Conservation (phyloP, 495 filamentous ascomycete species). For the Delitschia confertaspora region DNA sequence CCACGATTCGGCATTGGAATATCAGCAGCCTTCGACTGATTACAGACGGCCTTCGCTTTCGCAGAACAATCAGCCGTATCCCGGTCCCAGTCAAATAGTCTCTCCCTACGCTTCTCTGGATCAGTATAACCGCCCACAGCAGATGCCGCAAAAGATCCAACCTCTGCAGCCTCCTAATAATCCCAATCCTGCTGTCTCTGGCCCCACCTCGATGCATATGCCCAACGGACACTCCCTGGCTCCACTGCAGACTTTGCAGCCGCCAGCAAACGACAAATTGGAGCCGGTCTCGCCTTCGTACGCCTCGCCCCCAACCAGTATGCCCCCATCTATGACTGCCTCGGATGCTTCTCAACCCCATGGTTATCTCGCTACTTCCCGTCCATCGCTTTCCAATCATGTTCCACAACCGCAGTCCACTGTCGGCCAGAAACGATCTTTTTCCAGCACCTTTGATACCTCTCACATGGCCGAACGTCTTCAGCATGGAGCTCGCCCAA, state of each 20-base stretch:
- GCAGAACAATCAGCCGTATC: constrained; percentile 23
- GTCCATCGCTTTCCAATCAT: constrained; percentile 8
- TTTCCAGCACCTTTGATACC: constrained; percentile 28
- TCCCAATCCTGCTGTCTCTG: constrained; percentile 14
- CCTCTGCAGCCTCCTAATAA: constrained; percentile 28
- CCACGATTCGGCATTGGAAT: constrained; percentile 28
- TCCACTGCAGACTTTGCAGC: constrained; percentile 28
- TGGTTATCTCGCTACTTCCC: constrained; percentile 9
- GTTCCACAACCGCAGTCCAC: constrained; percentile 8
- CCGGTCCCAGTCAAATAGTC: constrained; percentile 16
- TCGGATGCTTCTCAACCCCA: constrained; percentile 18
- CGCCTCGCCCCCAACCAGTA: constrained; percentile 16
- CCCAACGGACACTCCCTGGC: constrained; percentile 25
- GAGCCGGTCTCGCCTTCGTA: constrained; percentile 27
- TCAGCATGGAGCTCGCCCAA: constrained; percentile 31
- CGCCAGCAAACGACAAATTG: constrained; percentile 17
- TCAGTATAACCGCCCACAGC: constrained; percentile 21
- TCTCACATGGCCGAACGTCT: constrained; percentile 30
- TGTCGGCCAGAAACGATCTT: constrained; percentile 30
- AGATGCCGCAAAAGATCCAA: constrained; percentile 17
- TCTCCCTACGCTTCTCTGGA: constrained; percentile 16
- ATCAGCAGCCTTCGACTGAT: constrained; percentile 18
- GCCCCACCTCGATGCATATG: constrained; percentile 16
- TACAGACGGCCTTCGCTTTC: constrained; percentile 28
- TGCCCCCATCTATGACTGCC: constrained; percentile 23